A percentile compares a stretch with the other conserved stretches of the same genome.
Evolutionary conservation across 441 rosid genomes (phyloP).

Genomic region (Syzygium malaccense): DNA sequence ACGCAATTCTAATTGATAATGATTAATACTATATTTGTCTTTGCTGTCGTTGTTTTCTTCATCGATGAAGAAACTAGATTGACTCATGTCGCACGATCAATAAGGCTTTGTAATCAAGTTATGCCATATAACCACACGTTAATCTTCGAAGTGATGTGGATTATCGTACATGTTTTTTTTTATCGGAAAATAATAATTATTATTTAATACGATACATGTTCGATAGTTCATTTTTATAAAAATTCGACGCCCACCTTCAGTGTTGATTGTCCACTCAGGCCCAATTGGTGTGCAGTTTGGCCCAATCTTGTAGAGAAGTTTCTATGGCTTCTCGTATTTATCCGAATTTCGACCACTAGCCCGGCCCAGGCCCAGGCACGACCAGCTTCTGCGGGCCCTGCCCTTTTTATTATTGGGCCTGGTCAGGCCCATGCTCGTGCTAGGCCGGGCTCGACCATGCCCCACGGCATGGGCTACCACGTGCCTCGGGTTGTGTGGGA

Average conservation of each 20-base stretch:
- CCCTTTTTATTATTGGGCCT: background rate
- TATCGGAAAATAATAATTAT: background rate
- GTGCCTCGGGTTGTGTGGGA: background rate
- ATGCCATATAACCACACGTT: background rate
- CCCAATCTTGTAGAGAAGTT: background rate
- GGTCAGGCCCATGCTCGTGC: background rate
- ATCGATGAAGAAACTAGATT: background rate
- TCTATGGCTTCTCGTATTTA: background rate
- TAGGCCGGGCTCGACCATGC: accelerated
- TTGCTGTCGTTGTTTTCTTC: background rate
- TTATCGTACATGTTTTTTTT: background rate
- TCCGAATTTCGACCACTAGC: background rate
- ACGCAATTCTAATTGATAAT: background rate
- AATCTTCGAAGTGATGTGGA: background rate
- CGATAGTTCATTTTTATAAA: background rate
- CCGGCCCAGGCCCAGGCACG: background rate
- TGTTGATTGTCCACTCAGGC: background rate
- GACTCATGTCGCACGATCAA: background rate
- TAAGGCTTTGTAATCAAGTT: background rate
- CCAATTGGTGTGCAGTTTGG: background rate
- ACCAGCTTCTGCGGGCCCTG: background rate
- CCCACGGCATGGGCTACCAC: background rate
- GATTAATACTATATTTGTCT: background rate
- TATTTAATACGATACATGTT: background rate
- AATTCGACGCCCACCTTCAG: background rate